phyloP scores from a whole-genome alignment of 2,329 filamentous ascomycete species.

The Fusarium sp. region DNA sequence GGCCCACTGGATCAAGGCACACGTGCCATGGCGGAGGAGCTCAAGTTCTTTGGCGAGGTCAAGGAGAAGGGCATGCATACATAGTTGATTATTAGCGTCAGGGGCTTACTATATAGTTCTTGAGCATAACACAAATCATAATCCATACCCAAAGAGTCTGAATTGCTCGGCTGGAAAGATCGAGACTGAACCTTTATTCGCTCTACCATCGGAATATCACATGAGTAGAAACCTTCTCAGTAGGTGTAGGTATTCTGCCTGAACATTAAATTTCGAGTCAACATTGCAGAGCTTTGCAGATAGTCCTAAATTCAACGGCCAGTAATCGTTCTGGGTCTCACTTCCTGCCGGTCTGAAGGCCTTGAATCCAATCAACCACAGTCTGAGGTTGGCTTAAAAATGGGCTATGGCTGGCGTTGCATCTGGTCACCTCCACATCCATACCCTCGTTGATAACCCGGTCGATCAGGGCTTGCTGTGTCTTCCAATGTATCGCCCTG shows the following conservation, averaged over 20 bases:
- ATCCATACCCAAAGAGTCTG: background rate
- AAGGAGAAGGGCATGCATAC: conserved; percentile 9
- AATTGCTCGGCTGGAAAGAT: too few relatives aligned
- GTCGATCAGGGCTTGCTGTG: background rate
- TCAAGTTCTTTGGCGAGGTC: conserved; percentile 6
- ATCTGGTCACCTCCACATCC: background rate
- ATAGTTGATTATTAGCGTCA: background rate
- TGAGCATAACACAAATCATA: background rate
- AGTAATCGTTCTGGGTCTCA: background rate
- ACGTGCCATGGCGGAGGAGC: background rate
- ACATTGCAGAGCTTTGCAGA: background rate
- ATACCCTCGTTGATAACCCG: background rate
- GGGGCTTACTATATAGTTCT: background rate
- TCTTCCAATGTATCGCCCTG: background rate
- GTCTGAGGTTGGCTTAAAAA: background rate
- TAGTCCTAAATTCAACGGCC: background rate
- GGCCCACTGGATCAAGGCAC: background rate
- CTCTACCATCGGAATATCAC: background rate
- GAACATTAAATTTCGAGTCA: background rate
- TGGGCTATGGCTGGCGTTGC: background rate
- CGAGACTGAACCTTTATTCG: background rate
- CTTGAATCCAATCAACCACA: background rate
- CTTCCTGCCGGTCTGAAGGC: background rate
- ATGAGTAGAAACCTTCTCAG: background rate
- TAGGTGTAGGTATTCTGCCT: background rate